A percentile compares a stretch with the other conserved stretches of the same genome.
Evolutionary conservation across 306 rosid genomes (phyloP).

Genomic region (Vachellia pachyceras): DNA sequence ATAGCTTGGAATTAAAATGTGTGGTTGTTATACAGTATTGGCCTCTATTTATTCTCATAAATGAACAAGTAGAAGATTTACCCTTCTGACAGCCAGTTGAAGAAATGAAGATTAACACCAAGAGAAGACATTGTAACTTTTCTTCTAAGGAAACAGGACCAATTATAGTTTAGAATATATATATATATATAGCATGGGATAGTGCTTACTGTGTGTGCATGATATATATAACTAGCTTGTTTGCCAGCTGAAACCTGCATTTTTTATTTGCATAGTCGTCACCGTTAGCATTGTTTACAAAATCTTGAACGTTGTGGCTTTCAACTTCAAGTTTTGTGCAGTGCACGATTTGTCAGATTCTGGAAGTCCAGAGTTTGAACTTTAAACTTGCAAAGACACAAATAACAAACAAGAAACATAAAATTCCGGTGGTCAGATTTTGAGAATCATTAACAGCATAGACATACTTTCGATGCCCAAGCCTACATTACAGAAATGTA

Average conservation of each 20-base stretch:
- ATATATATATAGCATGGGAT: not conserved
- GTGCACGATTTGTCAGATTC: not conserved
- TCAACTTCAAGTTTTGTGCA: not conserved
- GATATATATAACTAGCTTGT: not conserved
- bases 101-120: slow-evolving; percentile 13
- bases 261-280: not conserved
- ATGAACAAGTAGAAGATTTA: not conserved
- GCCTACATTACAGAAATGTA: not conserved
- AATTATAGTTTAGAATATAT: not conserved
- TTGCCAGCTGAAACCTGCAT: not conserved
- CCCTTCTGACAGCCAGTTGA: not conserved
- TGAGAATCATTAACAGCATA: not conserved
- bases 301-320: not conserved
- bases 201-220: not conserved
- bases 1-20: not conserved
- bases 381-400: not conserved
- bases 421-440: not conserved
- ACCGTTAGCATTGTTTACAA: not conserved
- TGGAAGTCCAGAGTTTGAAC: not conserved
- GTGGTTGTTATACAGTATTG: not conserved
- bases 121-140: not conserved
- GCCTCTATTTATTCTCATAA: slow-evolving; percentile 8
- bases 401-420: not conserved
- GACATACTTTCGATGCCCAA: not conserved
- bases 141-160: not conserved